A percentile compares a stretch with the other conserved stretches of the same genome.
These are phyloP conservation scores for Arctium lappa DNA, from an alignment of 129 eudicot genomes.

Conservation along the genomic window DNA sequence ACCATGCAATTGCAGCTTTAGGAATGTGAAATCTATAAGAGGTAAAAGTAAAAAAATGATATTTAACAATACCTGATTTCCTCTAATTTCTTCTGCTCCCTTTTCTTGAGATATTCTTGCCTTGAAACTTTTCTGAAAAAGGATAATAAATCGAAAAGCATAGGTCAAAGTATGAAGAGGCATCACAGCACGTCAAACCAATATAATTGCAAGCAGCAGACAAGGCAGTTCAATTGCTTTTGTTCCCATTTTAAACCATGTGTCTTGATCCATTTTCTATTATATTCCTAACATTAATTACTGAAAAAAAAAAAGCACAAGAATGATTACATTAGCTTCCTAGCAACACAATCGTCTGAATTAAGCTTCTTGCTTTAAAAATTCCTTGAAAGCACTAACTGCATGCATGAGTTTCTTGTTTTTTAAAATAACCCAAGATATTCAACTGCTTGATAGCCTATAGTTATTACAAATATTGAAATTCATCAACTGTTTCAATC, in stretches of 20 bases:
- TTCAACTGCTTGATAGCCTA: not conserved
- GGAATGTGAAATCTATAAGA: not conserved
- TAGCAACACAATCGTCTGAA: not conserved
- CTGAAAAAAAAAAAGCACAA: not conserved
- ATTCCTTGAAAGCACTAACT: not conserved
- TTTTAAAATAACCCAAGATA: not conserved
- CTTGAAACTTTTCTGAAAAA: slow-evolving; percentile 71
- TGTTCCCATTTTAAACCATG: not conserved
- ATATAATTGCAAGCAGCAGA: not conserved
- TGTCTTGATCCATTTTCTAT: not conserved
- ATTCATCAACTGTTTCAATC: slow-evolving; percentile 5
- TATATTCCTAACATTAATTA: not conserved
- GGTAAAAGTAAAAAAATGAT: slow-evolving; percentile 1
- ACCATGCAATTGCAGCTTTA: not conserved
- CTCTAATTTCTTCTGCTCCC: slow-evolving; percentile 86
- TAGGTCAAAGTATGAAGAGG: not conserved
- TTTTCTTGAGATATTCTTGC: slow-evolving; percentile 92
- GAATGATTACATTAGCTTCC: not conserved
- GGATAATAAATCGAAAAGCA: not conserved
- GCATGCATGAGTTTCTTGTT: not conserved
- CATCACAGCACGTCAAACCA: not conserved
- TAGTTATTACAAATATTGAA: slow-evolving; percentile 8
- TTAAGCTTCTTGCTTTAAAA: not conserved
- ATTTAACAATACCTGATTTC: slow-evolving; percentile 59
- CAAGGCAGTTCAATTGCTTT: not conserved